Evolutionary conservation across 2,329 filamentous ascomycete genomes (phyloP).

Genomic region (Amylocarpus encephaloides): DNA sequence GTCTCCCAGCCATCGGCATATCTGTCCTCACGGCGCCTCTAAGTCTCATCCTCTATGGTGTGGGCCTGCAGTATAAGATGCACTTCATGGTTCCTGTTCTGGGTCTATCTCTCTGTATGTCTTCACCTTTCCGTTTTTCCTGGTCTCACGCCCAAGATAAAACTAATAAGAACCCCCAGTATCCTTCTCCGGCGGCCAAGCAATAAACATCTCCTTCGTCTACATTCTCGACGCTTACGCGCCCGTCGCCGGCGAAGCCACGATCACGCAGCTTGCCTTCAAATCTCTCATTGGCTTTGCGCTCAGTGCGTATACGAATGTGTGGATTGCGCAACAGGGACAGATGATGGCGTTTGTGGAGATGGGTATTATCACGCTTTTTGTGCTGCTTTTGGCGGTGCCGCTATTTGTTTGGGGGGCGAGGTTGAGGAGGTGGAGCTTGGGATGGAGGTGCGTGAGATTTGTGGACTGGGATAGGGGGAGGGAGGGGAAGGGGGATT

Average conservation of each 20-base stretch:
- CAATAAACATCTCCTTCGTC: slow-evolving; percentile 19
- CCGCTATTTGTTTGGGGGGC: slow-evolving; percentile 49
- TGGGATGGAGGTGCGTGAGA: slow-evolving; percentile 42
- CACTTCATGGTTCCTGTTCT: slow-evolving; percentile 17
- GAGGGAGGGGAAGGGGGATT: background rate
- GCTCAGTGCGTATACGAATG: slow-evolving; percentile 54
- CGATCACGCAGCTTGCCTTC: slow-evolving; percentile 47
- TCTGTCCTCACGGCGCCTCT: slow-evolving; percentile 28
- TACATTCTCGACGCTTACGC: slow-evolving; percentile 19
- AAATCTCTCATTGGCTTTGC: slow-evolving; percentile 53
- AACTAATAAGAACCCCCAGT: slow-evolving; percentile 6
- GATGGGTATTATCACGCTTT: slow-evolving; percentile 50
- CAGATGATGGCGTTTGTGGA: slow-evolving; percentile 47
- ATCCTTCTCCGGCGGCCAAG: slow-evolving; percentile 16
- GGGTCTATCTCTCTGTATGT: slow-evolving; percentile 11
- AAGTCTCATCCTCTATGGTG: slow-evolving; percentile 31
- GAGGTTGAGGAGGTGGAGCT: slow-evolving; percentile 40
- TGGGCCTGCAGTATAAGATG: slow-evolving; percentile 30
- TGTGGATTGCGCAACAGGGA: slow-evolving; percentile 46
- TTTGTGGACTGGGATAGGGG: slow-evolving; percentile 42
- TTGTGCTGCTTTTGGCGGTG: slow-evolving; percentile 41
- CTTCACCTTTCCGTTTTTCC: background rate
- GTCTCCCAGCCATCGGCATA: slow-evolving; percentile 28
- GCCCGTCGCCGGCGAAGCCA: slow-evolving; percentile 31
- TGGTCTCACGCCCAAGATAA: too few relatives aligned